Evolutionary conservation across 2,329 filamentous ascomycete species (phyloP).

Genomic region (Thelonectria rubi): DNA sequence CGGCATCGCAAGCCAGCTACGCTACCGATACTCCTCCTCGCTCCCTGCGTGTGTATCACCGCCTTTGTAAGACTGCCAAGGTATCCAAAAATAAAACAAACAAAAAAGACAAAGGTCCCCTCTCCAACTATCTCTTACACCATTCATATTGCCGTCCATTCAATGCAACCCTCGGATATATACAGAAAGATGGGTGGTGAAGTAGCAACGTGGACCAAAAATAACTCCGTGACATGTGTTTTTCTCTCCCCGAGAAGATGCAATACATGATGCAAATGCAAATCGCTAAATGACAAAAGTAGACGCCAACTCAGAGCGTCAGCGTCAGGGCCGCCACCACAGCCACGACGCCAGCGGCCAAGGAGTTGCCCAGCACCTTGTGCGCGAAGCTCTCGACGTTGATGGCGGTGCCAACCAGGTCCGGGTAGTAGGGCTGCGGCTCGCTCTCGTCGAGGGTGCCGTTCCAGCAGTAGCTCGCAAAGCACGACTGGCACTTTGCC

Average conservation of each 20-base stretch:
- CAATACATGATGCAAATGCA: background rate
- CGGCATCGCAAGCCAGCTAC: slow-evolving; percentile 1
- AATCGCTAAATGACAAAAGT: background rate
- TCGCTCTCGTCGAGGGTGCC: slow-evolving; percentile 63
- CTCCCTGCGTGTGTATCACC: background rate
- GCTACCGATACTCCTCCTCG: background rate
- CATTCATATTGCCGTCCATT: background rate
- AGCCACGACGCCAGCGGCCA: slow-evolving; percentile 29
- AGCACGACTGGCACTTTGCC: slow-evolving; percentile 78
- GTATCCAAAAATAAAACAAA: slow-evolving; percentile 14
- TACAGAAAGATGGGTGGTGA: background rate
- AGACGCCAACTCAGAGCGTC: slow-evolving; percentile 24
- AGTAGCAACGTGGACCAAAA: background rate
- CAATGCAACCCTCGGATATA: background rate
- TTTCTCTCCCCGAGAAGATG: background rate
- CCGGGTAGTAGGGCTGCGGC: slow-evolving; percentile 47
- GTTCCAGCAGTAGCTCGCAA: slow-evolving; percentile 90
- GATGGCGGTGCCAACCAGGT: slow-evolving; percentile 40
- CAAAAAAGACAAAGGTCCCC: background rate
- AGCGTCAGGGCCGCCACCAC: slow-evolving; percentile 36
- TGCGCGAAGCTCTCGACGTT: slow-evolving; percentile 37
- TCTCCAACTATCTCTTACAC: background rate
- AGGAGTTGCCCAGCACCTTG: slow-evolving; percentile 27
- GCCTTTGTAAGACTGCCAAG: background rate
- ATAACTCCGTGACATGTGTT: background rate